Conservation (phyloP, 805 yeast genomes). For the Middelhovenomyces tepae region DNA sequence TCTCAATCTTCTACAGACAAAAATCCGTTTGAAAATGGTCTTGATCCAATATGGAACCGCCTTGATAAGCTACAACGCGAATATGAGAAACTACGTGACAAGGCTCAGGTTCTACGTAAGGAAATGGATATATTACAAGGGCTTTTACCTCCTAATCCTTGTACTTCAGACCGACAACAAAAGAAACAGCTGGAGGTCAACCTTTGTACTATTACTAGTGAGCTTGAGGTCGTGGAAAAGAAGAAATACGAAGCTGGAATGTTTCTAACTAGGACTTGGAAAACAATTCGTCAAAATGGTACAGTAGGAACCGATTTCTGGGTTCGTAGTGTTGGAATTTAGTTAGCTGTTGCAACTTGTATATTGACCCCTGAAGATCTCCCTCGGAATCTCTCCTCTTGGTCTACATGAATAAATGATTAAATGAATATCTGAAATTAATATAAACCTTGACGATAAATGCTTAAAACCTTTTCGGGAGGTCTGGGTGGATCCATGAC, state of each 20-base stretch:
- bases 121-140: slow-evolving; percentile 4
- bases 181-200: not conserved
- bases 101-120: slow-evolving; percentile 2
- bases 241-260: slow-evolving; percentile 13
- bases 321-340: slow-evolving; percentile 10
- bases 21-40: too few relatives aligned
- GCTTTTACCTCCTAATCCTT: slow-evolving; percentile 1
- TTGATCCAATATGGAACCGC: not conserved
- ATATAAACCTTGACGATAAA: too few relatives aligned
- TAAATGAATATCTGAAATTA: too few relatives aligned
- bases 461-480: too few relatives aligned
- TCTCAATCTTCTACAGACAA: too few relatives aligned
- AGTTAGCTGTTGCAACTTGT: too few relatives aligned
- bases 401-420: too few relatives aligned
- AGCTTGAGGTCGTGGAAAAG: slow-evolving; percentile 13
- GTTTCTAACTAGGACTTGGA: slow-evolving; percentile 13
- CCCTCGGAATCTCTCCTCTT: too few relatives aligned
- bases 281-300: slow-evolving; percentile 10
- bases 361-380: too few relatives aligned
- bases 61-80: slow-evolving; percentile 7
- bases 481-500: too few relatives aligned
- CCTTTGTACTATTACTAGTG: slow-evolving; percentile 1
- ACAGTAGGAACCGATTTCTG: slow-evolving; percentile 13
- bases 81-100: slow-evolving; percentile 6
- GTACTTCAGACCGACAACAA: slow-evolving; percentile 1